Conservation (phyloP, 1,139 yeast genomes). For the Candida neerlandica region DNA sequence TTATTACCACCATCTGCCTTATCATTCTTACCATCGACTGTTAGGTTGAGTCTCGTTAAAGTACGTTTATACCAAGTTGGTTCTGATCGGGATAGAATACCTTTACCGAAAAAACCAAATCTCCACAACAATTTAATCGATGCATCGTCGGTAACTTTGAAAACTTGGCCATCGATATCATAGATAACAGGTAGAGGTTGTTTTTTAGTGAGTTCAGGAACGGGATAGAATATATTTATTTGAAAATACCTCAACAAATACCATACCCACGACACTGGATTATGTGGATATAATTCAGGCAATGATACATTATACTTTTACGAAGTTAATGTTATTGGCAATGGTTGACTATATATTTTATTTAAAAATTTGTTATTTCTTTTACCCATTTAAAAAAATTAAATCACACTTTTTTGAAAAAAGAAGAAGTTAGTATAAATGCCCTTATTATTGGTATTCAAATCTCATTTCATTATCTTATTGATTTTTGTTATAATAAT, state of each 20-base stretch:
- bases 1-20: conserved; percentile 32
- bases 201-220: conserved; percentile 28
- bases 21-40: conserved; percentile 11
- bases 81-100: conserved; percentile 83
- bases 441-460: background rate
- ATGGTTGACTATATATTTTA: conserved; percentile 41
- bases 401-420: conserved; percentile 1
- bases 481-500: background rate
- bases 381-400: conserved; percentile 19
- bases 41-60: conserved; percentile 44
- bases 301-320: conserved; percentile 33
- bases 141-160: conserved; percentile 45
- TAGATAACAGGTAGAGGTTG: conserved; percentile 27
- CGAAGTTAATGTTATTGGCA: conserved; percentile 51
- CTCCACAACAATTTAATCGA: conserved; percentile 73
- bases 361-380: conserved; percentile 27
- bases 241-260: conserved; percentile 38
- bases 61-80: conserved; percentile 85
- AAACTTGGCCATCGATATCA: conserved; percentile 38
- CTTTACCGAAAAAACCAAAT: conserved; percentile 94
- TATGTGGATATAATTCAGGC: conserved; percentile 54
- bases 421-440: conserved; percentile 19
- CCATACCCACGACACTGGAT: conserved; percentile 61
- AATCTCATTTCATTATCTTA: background rate
- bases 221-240: conserved; percentile 24